A percentile compares a stretch with the other conserved stretches of the same genome.
These are phyloP conservation scores for Exidia glandulosa DNA, from an alignment of 768 basidiomycete genomes.

Conservation along the genomic window DNA sequence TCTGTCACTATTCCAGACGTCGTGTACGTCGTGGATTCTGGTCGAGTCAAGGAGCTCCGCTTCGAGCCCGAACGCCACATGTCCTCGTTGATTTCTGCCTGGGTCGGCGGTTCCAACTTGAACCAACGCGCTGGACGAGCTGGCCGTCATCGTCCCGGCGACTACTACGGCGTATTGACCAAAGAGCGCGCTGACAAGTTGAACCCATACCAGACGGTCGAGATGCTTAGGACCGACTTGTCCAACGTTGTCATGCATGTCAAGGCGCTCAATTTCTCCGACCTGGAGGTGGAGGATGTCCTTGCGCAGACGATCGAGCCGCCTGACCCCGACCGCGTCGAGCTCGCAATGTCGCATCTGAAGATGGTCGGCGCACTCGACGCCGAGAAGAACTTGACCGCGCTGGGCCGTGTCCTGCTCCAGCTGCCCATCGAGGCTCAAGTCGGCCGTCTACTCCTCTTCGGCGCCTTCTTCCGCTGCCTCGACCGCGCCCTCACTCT, in stretches of 20 bases:
- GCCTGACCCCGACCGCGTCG: slow-evolving; percentile 64
- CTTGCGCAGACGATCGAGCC: slow-evolving; percentile 79
- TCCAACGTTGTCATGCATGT: slow-evolving; percentile 94
- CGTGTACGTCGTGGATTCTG: slow-evolving; percentile 87
- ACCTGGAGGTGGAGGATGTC: slow-evolving; percentile 78
- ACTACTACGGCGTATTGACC: slow-evolving; percentile 81
- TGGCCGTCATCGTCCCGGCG: slow-evolving; percentile 80
- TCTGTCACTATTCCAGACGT: slow-evolving; percentile 93
- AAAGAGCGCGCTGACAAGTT: slow-evolving; percentile 47
- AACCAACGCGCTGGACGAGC: slow-evolving; percentile 89
- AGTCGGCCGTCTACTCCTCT: slow-evolving; percentile 80
- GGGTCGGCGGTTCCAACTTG: slow-evolving; percentile 84
- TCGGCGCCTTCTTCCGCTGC: slow-evolving; percentile 88
- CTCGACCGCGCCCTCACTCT: slow-evolving; percentile 78
- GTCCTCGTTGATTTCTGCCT: slow-evolving; percentile 80
- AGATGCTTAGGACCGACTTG: slow-evolving; percentile 87
- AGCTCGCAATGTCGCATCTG: slow-evolving; percentile 66
- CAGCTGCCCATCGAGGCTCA: slow-evolving; percentile 85
- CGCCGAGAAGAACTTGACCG: slow-evolving; percentile 60
- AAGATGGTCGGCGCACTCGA: slow-evolving; percentile 85
- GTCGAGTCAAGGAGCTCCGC: slow-evolving; percentile 75
- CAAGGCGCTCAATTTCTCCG: slow-evolving; percentile 83
- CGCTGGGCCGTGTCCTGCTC: slow-evolving; percentile 78
- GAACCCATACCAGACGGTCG: slow-evolving; percentile 76
- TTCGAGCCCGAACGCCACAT: slow-evolving; percentile 86